Evolutionary conservation across 768 basidiomycete species (phyloP).

Genomic region (Calocybe indica): DNA sequence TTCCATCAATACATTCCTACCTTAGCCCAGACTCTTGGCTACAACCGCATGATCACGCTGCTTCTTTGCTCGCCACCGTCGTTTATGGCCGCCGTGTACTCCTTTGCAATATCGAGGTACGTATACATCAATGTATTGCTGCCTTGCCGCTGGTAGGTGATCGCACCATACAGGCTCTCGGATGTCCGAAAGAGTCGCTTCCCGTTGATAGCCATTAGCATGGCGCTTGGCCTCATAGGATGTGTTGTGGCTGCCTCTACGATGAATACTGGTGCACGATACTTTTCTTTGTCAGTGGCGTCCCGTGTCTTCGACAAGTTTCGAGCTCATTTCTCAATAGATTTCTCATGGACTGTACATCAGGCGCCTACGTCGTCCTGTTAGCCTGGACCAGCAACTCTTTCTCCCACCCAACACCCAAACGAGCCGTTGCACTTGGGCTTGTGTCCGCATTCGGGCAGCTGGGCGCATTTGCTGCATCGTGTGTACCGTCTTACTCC

Average conservation of each 20-base stretch:
- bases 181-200: constrained; percentile 56
- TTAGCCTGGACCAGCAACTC: constrained; percentile 20
- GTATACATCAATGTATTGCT: constrained; percentile 4
- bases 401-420: constrained; percentile 56
- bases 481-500: constrained; percentile 28
- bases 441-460: constrained; percentile 57
- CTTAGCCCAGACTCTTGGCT: constrained; percentile 54
- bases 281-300: constrained; percentile 42
- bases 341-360: constrained; percentile 22
- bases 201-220: constrained; percentile 42
- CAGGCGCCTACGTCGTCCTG: constrained; percentile 43
- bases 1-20: constrained; percentile 65
- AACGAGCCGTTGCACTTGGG: constrained; percentile 63
- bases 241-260: constrained; percentile 50
- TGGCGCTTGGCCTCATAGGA: constrained; percentile 48
- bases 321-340: not conserved
- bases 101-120: constrained; percentile 36
- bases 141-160: not conserved
- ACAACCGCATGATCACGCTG: constrained; percentile 48
- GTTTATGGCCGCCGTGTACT: constrained; percentile 42
- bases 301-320: not conserved
- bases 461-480: constrained; percentile 49
- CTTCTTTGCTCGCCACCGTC: constrained; percentile 64
- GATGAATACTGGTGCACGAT: constrained; percentile 42
- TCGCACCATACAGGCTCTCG: constrained; percentile 37